A percentile compares a stretch with the other conserved stretches of the same genome.
Evolutionary conservation across 1,284 basidiomycete species (phyloP).

Genomic region (Moesziomyces aphidis): DNA sequence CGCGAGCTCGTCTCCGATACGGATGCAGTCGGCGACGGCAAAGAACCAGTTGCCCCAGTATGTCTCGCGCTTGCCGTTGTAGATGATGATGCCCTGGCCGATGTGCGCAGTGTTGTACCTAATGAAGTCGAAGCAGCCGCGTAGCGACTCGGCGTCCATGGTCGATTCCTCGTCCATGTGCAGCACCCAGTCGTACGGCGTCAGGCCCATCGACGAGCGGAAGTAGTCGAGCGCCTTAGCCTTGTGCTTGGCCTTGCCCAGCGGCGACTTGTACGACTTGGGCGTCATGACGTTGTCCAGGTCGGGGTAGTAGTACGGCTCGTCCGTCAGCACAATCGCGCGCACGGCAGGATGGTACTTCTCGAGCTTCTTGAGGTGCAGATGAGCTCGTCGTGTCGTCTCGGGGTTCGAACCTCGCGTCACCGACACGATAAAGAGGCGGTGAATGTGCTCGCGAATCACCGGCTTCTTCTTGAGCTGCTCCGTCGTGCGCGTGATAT

Average conservation of each 20-base stretch:
- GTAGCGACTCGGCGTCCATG: slow-evolving; percentile 69
- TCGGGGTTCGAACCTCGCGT: slow-evolving; percentile 69
- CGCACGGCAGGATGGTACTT: slow-evolving; percentile 69
- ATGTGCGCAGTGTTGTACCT: slow-evolving; percentile 69
- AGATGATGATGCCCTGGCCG: slow-evolving; percentile 70
- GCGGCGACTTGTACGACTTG: slow-evolving; percentile 69
- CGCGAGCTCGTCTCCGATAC: slow-evolving; percentile 70
- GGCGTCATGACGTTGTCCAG: slow-evolving; percentile 70
- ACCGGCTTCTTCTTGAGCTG: slow-evolving; percentile 68
- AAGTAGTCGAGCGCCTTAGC: slow-evolving; percentile 70
- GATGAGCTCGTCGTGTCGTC: slow-evolving; percentile 68
- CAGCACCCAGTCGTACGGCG: slow-evolving; percentile 69
- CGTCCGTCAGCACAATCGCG: slow-evolving; percentile 69
- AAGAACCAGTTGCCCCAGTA: slow-evolving; percentile 70
- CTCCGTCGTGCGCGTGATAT: slow-evolving; percentile 67
- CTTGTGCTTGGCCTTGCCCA: slow-evolving; percentile 70
- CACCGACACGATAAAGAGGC: slow-evolving; percentile 69
- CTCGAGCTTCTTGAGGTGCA: slow-evolving; percentile 69
- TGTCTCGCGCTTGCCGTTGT: slow-evolving; percentile 68
- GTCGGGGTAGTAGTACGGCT: slow-evolving; percentile 69
- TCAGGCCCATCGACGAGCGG: slow-evolving; percentile 68
- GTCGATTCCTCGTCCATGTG: slow-evolving; percentile 70
- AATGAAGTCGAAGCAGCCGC: slow-evolving; percentile 69
- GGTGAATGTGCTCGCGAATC: slow-evolving; percentile 68
- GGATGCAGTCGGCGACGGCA: slow-evolving; percentile 69